phyloP scores from a whole-genome alignment of 805 yeast species.

The Starmerella vaccinii region DNA sequence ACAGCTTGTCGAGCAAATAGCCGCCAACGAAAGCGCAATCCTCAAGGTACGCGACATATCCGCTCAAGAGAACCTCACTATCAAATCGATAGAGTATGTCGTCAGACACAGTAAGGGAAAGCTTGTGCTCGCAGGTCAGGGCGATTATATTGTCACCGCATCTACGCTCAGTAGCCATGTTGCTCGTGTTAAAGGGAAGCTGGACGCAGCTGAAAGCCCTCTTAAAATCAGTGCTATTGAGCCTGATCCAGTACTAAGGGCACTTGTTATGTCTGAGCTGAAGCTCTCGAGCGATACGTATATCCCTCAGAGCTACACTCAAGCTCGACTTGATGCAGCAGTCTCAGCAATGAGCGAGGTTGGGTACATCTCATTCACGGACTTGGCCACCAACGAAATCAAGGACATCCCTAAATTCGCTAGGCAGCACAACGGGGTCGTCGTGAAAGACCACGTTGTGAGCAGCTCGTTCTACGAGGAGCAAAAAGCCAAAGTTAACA shows the following conservation, averaged over 20 bases:
- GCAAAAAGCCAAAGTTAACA: not conserved
- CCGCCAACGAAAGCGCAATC: not conserved
- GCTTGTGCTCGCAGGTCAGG: slow-evolving; percentile 9
- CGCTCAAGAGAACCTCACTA: slow-evolving; percentile 9
- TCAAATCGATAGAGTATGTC: slow-evolving; percentile 14
- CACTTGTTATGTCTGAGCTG: slow-evolving; percentile 10
- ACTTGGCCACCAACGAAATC: not conserved
- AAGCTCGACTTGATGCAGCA: not conserved
- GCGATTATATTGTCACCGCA: slow-evolving; percentile 14
- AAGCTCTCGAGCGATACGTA: slow-evolving; percentile 7
- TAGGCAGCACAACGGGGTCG: slow-evolving; percentile 4
- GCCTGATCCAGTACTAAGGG: slow-evolving; percentile 8
- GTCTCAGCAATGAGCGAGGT: not conserved
- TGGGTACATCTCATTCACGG: slow-evolving; percentile 10
- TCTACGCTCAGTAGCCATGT: slow-evolving; percentile 8
- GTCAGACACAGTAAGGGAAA: slow-evolving; percentile 4
- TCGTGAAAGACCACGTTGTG: slow-evolving; percentile 10
- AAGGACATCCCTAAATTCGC: slow-evolving; percentile 11
- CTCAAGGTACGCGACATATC: slow-evolving; percentile 8
- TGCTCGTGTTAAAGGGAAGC: not conserved
- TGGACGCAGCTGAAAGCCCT: slow-evolving; percentile 14
- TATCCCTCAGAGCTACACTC: slow-evolving; percentile 7
- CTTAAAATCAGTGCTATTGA: slow-evolving; percentile 8
- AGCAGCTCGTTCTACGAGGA: slow-evolving; percentile 6
- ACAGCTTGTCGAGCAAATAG: not conserved